Evolutionary conservation across 805 yeast species (phyloP).

Genomic region (Metschnikowia kofuensis): DNA sequence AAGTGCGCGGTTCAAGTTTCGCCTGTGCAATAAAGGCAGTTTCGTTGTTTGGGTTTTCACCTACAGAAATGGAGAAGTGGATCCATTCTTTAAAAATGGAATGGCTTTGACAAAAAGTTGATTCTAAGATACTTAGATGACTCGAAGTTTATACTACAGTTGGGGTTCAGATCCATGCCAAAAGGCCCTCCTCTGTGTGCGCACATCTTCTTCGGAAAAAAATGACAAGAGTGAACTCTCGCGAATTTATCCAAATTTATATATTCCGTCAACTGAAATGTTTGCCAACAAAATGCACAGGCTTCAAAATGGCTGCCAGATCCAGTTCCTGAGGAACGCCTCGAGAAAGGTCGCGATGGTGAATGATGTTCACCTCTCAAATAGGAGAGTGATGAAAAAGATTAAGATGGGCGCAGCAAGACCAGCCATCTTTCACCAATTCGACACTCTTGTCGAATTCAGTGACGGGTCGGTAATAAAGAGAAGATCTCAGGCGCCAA

Average conservation of each 20-base stretch:
- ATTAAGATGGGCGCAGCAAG: conserved; percentile 81
- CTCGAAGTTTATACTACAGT: too few species aligned
- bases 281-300: neutral
- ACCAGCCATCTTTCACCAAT: conserved; percentile 90
- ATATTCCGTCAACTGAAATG: neutral
- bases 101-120: too few species aligned
- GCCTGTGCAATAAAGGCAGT: neutral
- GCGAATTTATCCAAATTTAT: neutral
- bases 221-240: neutral
- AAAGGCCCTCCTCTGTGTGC: too few species aligned
- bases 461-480: conserved; percentile 90
- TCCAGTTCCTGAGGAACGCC: conserved; percentile 11
- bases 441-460: conserved; percentile 83
- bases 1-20: conserved; percentile 11
- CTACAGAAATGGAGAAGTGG: too few species aligned
- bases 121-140: too few species aligned
- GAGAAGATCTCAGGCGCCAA: conserved; percentile 85
- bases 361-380: conserved; percentile 43
- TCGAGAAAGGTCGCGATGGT: conserved; percentile 20
- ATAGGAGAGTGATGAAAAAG: conserved; percentile 62
- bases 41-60: too few species aligned
- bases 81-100: too few species aligned
- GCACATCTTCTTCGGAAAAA: too few species aligned
- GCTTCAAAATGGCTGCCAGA: conserved; percentile 4
- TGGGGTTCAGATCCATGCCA: too few species aligned